Base-by-base conservation (phyloP, 2,329 filamentous ascomycete genomes). In the Tolypocladium guangdongense region DNA sequence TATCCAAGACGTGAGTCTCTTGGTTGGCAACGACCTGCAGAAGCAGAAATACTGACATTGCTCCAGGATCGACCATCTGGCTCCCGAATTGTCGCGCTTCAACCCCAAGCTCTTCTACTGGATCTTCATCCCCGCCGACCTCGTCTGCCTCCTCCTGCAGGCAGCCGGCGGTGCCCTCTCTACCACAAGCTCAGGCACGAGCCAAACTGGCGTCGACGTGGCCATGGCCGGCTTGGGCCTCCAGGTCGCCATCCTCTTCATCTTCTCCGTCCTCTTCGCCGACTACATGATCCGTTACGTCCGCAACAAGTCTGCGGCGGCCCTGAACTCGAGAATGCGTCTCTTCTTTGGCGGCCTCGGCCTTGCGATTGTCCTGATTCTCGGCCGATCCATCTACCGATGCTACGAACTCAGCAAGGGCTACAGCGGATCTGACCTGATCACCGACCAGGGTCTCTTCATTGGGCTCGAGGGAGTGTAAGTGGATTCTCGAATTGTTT, bases 381-480 rank as follows among this genome's bases (percentile, higher is more conserved):
- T 86, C 39, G 75, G 77, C 4, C 73, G 84, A 18, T 84, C 78
- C 57, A 73, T 78, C 11, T 87, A 82, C 64, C 75, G 84, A 52
- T 81, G 85, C 43, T 80, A 81, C 11, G 84, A 88, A 67, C 65
- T 87, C 55, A 80, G 77, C 56, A 70, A 82, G 39, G 84, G 84
- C 1, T 87, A 83, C 69, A 71, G 61, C 6, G 41, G 65, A 30
- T 82, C 81, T 0, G 63, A 71, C 7, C 64, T 85, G 53, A 78
- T 84, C 41, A 69, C 69, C 5, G 61, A 81, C 41, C 66, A 82
- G 61, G 66, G 64, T 0, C 62, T 77, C 2, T 82, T 82, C 56
- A 80, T 81, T 56, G 75, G 66, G 0, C 68, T 82, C 0, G 79
- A 82, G 67, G 77, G 76, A 64, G 69, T 70, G 71, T 73, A 62